Evolutionary conservation across 495 filamentous ascomycete genomes (phyloP).

Genomic region (Penicillium robsamsonii): DNA sequence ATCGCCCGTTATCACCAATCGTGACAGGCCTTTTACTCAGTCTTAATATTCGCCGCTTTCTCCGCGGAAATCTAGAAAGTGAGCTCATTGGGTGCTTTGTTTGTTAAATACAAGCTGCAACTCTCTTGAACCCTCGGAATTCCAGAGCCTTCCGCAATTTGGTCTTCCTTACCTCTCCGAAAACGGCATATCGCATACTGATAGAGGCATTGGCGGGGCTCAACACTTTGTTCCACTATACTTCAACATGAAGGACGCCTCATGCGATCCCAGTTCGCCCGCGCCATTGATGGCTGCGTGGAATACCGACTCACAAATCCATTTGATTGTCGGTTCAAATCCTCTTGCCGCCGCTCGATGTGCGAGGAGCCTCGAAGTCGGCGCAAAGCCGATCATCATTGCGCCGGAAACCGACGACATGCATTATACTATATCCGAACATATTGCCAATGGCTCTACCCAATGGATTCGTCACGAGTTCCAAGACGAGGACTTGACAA

Average conservation of each 20-base stretch:
- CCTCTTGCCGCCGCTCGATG: slow-evolving; percentile 82
- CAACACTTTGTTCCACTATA: slow-evolving; percentile 19
- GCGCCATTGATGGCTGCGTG: slow-evolving; percentile 70
- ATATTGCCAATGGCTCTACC: slow-evolving; percentile 69
- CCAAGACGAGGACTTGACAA: slow-evolving; percentile 69
- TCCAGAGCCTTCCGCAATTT: neutral
- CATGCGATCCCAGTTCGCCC: slow-evolving; percentile 19
- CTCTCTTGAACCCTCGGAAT: neutral
- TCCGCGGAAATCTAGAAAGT: slow-evolving; percentile 31
- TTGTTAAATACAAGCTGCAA: slow-evolving; percentile 1
- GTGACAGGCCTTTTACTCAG: slow-evolving; percentile 26
- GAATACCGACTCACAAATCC: slow-evolving; percentile 72
- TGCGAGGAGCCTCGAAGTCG: slow-evolving; percentile 75
- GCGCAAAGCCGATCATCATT: slow-evolving; percentile 83
- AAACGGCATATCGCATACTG: neutral
- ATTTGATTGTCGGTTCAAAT: slow-evolving; percentile 83
- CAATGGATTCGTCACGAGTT: slow-evolving; percentile 71
- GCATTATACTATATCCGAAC: slow-evolving; percentile 70
- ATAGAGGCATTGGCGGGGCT: slow-evolving; percentile 18
- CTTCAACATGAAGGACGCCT: slow-evolving; percentile 37
- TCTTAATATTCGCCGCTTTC: slow-evolving; percentile 23
- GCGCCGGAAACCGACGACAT: slow-evolving; percentile 60
- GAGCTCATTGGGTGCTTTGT: slow-evolving; percentile 6
- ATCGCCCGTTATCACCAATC: slow-evolving; percentile 32
- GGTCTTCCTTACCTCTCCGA: neutral